Evolutionary conservation across 2,329 filamentous ascomycete genomes (phyloP).

Genomic region (Amphichorda felina): DNA sequence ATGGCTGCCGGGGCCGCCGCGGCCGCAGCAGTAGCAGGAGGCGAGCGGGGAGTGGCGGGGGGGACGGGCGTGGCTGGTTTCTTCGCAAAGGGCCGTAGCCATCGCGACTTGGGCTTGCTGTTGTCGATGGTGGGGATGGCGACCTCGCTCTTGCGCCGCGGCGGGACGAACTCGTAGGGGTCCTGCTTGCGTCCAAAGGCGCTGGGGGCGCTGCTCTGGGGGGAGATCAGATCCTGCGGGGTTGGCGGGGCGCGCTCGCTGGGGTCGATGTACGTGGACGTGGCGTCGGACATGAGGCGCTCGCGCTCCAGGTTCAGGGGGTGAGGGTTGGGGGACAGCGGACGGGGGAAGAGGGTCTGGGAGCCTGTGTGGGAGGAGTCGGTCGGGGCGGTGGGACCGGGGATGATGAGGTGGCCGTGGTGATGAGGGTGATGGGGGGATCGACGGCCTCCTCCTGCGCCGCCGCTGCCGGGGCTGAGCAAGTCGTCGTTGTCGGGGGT

Average conservation of each 20-base stretch:
- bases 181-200: neutral
- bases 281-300: neutral
- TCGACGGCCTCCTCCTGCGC: neutral
- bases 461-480: neutral
- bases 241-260: neutral
- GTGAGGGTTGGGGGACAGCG: neutral
- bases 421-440: too few relatives aligned
- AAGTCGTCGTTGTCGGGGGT: neutral
- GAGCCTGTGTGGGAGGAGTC: neutral
- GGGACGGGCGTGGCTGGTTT: too few relatives aligned
- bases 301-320: neutral
- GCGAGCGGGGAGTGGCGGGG: too few relatives aligned
- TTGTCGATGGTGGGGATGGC: too few relatives aligned
- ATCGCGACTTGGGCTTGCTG: slow-evolving; percentile 13
- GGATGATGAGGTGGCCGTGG: too few relatives aligned
- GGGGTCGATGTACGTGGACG: neutral
- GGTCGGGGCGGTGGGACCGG: neutral
- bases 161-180: neutral
- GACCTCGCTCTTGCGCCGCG: neutral
- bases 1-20: slow-evolving; percentile 8
- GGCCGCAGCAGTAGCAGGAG: too few relatives aligned
- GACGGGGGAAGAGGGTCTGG: neutral
- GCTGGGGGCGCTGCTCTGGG: neutral
- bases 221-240: neutral
- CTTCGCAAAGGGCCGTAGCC: slow-evolving; percentile 5